phyloP scores from a whole-genome alignment of 192 early-diverging fungal genomes.

The Allomyces macrogynus region DNA sequence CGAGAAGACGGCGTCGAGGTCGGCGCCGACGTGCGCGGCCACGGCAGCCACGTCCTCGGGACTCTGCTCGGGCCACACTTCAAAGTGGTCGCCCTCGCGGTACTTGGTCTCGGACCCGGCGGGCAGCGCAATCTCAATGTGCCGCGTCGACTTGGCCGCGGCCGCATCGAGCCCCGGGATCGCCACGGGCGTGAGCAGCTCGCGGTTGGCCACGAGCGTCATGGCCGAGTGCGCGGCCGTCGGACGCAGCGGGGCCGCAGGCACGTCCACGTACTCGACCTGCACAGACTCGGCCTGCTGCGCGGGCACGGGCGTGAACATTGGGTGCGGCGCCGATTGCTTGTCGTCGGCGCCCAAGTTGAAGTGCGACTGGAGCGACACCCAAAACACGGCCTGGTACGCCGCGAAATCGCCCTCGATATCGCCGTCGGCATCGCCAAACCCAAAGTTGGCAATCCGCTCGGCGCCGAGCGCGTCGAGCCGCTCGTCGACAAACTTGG shows the following conservation, averaged over 20 bases:
- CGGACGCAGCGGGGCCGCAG: background rate
- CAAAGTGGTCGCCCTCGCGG: slow-evolving; percentile 5
- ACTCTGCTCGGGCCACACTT: slow-evolving; percentile 3
- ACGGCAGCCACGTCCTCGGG: background rate
- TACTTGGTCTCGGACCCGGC: background rate
- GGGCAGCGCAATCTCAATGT: background rate
- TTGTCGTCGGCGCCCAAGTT: background rate
- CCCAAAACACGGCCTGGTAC: background rate
- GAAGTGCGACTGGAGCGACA: background rate
- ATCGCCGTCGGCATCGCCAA: slow-evolving; percentile 25
- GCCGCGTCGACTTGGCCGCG: background rate
- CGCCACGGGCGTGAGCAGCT: background rate
- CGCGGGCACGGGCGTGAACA: background rate
- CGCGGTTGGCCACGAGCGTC: background rate
- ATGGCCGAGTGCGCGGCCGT: background rate
- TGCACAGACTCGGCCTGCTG: background rate
- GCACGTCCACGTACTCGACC: background rate
- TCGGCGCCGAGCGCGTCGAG: slow-evolving; percentile 24
- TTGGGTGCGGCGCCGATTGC: background rate
- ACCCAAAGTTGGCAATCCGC: slow-evolving; percentile 16
- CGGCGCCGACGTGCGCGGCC: slow-evolving; percentile 1
- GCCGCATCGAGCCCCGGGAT: background rate
- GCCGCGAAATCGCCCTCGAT: slow-evolving; percentile 8
- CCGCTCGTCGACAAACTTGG: slow-evolving; percentile 15
- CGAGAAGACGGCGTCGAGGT: background rate